Conservation (phyloP, 139 green algal genomes). For the Penium margaritaceum region DNA sequence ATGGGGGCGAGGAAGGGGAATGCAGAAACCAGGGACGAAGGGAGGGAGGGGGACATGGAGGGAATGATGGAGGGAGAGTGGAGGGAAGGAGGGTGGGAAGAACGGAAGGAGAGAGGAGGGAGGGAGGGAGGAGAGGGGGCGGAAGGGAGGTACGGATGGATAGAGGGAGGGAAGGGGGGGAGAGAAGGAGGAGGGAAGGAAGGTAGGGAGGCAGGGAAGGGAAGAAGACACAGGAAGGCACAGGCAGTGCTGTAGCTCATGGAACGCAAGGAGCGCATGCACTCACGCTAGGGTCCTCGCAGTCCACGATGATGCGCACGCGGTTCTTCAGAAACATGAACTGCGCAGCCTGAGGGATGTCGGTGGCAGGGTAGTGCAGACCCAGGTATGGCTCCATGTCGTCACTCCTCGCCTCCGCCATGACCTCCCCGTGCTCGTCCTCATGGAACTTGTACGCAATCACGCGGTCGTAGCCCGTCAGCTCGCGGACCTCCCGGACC, state of each 20-base stretch:
- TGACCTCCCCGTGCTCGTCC: conserved; percentile 41
- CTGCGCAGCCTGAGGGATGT: conserved; percentile 34
- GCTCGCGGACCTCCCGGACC: conserved; percentile 38
- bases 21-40: not conserved
- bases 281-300: not conserved
- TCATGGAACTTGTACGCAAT: conserved; percentile 46
- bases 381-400: conserved; percentile 28
- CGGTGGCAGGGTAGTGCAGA: conserved; percentile 42
- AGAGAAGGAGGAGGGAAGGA: too few relatives aligned
- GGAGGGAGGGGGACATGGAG: not conserved
- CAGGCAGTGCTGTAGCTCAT: too few relatives aligned
- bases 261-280: too few relatives aligned
- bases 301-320: too few relatives aligned
- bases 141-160: too few relatives aligned
- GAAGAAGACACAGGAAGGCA: too few relatives aligned
- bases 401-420: conserved; percentile 17
- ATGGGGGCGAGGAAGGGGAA: not conserved
- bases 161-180: too few relatives aligned
- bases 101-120: too few relatives aligned
- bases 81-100: too few relatives aligned
- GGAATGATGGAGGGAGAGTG: too few relatives aligned
- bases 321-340: conserved; percentile 35
- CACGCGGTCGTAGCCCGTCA: conserved; percentile 43
- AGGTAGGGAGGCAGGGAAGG: too few relatives aligned
- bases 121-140: too few relatives aligned